Percentiles rank a stretch among this genome's conserved stretches.
phyloP scores from a whole-genome alignment of 2,329 filamentous ascomycete genomes.

The Cercospora berteroae region DNA sequence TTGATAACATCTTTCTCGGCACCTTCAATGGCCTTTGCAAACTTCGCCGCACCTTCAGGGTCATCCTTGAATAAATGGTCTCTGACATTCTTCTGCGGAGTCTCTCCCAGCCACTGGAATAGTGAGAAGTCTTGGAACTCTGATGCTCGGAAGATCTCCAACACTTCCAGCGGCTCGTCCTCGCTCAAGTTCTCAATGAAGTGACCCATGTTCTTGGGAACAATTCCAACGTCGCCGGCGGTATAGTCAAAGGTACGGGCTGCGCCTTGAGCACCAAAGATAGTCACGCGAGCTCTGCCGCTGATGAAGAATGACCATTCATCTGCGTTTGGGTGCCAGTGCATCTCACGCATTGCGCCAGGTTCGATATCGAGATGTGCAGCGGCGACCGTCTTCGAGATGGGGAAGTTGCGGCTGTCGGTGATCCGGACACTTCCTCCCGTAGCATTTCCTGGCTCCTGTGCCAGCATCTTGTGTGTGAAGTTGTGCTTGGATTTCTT shows the following conservation, averaged over 20 bases:
- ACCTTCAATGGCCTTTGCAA: constrained; percentile 61
- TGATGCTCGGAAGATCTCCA: constrained; percentile 66
- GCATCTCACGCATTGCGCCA: constrained; percentile 72
- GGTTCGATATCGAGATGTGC: constrained; percentile 70
- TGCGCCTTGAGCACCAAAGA: constrained; percentile 67
- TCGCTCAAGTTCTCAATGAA: constrained; percentile 76
- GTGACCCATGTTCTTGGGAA: constrained; percentile 73
- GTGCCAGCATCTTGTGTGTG: constrained; percentile 69
- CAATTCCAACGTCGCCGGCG: constrained; percentile 73
- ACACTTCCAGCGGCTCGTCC: constrained; percentile 70
- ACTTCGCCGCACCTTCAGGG: constrained; percentile 59
- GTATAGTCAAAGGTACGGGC: constrained; percentile 75
- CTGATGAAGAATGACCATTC: constrained; percentile 79
- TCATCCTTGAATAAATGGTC: constrained; percentile 66
- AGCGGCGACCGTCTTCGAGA: constrained; percentile 70
- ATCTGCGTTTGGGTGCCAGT: constrained; percentile 78
- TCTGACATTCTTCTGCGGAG: constrained; percentile 55
- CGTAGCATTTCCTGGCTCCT: constrained; percentile 63
- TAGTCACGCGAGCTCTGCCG: constrained; percentile 69
- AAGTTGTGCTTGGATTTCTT: constrained; percentile 68
- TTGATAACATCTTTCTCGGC: constrained; percentile 56
- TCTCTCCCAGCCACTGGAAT: constrained; percentile 74
- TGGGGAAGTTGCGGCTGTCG: constrained; percentile 72
- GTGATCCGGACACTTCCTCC: constrained; percentile 72
- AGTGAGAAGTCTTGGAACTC: constrained; percentile 71